These are phyloP conservation scores for Hibiscus trionum DNA, from an alignment of 345 rosid genomes.

Conservation along the genomic window DNA sequence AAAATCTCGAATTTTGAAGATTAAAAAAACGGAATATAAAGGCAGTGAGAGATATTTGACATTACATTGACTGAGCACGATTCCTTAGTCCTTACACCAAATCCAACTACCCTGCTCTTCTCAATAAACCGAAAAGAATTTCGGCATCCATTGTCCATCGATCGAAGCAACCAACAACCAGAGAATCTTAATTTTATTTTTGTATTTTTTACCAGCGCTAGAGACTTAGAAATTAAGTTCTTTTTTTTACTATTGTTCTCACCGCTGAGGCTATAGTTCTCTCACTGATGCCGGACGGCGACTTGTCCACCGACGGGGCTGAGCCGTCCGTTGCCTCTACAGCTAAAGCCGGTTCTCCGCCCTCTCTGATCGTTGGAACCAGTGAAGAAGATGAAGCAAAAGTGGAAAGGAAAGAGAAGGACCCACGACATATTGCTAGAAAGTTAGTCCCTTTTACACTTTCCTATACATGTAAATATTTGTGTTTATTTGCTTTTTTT, in stretches of 20 bases:
- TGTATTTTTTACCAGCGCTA: neutral
- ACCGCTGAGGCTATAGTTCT: neutral
- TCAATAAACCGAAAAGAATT: neutral
- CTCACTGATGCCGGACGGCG: conserved; percentile 6
- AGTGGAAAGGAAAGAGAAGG: neutral
- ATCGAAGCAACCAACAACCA: neutral
- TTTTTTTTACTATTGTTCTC: neutral
- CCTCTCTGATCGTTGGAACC: neutral
- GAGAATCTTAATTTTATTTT: neutral
- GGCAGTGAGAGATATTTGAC: neutral
- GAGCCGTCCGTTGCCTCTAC: neutral
- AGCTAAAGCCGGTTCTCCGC: neutral
- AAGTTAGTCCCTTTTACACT: neutral
- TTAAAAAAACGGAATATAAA: too few relatives aligned
- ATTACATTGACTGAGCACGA: neutral
- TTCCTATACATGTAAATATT: neutral
- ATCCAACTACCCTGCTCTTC: neutral
- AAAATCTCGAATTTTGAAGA: too few relatives aligned
- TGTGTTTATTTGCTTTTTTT: neutral
- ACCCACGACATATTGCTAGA: conserved; percentile 9
- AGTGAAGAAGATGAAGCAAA: neutral
- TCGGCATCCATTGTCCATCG: neutral
- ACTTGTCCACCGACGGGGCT: neutral
- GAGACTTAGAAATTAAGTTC: neutral
- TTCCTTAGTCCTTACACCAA: too few relatives aligned